These are phyloP conservation scores for Aotearoamyces nothofagi DNA, from an alignment of 2,329 filamentous ascomycete species.

Conservation along the genomic window DNA sequence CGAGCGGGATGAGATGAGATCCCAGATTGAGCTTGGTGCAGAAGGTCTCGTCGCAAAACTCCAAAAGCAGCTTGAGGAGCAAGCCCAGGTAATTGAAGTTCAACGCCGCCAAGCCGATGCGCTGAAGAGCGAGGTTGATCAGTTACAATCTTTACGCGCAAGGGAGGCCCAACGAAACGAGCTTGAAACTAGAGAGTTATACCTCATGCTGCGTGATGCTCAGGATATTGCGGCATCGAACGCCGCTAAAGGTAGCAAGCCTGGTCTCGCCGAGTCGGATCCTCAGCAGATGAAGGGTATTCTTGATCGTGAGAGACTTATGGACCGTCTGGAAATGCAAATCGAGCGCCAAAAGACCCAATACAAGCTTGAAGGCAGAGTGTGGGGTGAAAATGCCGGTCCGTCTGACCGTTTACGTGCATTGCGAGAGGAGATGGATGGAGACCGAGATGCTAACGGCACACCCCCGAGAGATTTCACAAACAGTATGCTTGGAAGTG, in stretches of 20 bases:
- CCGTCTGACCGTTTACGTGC: constrained; percentile 88
- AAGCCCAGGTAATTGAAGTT: constrained; percentile 77
- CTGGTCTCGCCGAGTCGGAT: constrained; percentile 42
- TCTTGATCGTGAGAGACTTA: constrained; percentile 77
- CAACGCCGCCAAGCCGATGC: constrained; percentile 75
- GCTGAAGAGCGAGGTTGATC: constrained; percentile 78
- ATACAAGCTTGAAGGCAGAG: constrained; percentile 87
- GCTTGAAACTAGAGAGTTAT: constrained; percentile 87
- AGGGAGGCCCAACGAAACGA: constrained; percentile 92
- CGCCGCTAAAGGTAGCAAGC: constrained; percentile 41
- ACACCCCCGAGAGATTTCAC: constrained; percentile 48
- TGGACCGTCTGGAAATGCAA: constrained; percentile 89
- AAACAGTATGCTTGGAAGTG: constrained; percentile 59
- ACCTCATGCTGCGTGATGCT: constrained; percentile 94
- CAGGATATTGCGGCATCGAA: constrained; percentile 90
- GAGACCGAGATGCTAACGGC: constrained; percentile 32
- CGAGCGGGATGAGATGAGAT: constrained; percentile 87
- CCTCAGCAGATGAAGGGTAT: constrained; percentile 78
- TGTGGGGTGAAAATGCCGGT: constrained; percentile 68
- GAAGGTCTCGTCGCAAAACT: constrained; percentile 87
- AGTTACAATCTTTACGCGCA: constrained; percentile 68
- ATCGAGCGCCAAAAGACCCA: constrained; percentile 95
- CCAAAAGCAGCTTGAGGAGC: constrained; percentile 88
- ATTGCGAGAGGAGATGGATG: constrained; percentile 89
- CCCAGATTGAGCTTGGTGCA: constrained; percentile 77